These are phyloP conservation scores for Ampelocalamus luodianensis DNA, from an alignment of 176 grass and related monocot genomes.

Conservation along the genomic window DNA sequence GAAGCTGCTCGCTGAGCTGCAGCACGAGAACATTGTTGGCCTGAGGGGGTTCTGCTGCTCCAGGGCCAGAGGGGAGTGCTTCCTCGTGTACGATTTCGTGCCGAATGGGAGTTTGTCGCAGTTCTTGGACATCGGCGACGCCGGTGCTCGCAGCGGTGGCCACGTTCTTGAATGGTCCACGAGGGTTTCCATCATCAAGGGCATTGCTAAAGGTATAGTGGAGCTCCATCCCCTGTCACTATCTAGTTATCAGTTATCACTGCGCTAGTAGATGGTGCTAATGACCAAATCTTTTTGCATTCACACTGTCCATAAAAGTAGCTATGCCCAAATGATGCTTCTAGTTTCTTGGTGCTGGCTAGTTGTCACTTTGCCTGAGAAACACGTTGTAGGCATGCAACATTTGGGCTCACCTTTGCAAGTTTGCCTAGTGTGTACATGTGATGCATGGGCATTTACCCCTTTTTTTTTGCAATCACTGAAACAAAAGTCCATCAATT, in stretches of 20 bases:
- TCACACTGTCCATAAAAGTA: conserved; percentile 34
- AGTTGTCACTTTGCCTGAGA: conserved; percentile 35
- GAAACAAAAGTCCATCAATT: background rate
- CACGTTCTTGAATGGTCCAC: conserved; percentile 71
- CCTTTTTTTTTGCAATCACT: background rate
- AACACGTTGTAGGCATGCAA: conserved; percentile 36
- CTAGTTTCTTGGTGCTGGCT: conserved; percentile 15
- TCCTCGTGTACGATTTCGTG: conserved; percentile 87
- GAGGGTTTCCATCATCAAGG: conserved; percentile 88
- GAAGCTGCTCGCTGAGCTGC: conserved; percentile 59
- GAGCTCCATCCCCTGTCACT: conserved; percentile 41
- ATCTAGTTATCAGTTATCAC: conserved; percentile 20
- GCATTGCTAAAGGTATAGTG: conserved; percentile 85
- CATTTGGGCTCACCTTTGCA: conserved; percentile 17
- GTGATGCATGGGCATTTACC: background rate
- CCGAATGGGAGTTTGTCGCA: conserved; percentile 73
- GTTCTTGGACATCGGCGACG: conserved; percentile 63
- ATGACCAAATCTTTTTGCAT: conserved; percentile 38
- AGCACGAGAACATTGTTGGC: conserved; percentile 76
- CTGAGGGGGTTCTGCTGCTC: conserved; percentile 92
- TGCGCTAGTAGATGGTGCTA: background rate
- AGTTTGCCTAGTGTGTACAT: conserved; percentile 11
- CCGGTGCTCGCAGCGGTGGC: background rate
- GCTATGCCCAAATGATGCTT: conserved; percentile 25
- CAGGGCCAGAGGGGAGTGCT: conserved; percentile 83